These are phyloP conservation scores for Peniophora sp. DNA, from an alignment of 1,284 basidiomycete species.

Conservation along the genomic window DNA sequence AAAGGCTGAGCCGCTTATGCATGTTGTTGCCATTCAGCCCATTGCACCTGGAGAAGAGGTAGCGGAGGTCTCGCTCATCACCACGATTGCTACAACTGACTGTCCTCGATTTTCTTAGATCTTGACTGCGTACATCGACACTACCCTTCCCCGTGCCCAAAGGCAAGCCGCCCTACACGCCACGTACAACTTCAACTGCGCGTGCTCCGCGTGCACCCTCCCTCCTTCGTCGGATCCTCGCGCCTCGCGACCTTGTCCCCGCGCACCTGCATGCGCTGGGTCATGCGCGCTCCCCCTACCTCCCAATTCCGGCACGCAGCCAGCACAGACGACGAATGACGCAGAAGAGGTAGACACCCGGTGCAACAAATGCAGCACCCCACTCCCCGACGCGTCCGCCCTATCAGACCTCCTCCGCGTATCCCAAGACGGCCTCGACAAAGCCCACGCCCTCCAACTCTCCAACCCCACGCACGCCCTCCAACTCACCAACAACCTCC, in stretches of 20 bases:
- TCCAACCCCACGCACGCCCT: slow-evolving; percentile 50
- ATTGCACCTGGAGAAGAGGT: slow-evolving; percentile 71
- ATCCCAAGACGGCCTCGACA: slow-evolving; percentile 62
- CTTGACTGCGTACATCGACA: slow-evolving; percentile 80
- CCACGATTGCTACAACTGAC: slow-evolving; percentile 3
- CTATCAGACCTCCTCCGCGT: slow-evolving; percentile 54
- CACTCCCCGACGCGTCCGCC: slow-evolving; percentile 39
- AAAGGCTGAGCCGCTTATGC: slow-evolving; percentile 53
- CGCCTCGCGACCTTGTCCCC: too few relatives aligned
- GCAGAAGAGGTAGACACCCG: slow-evolving; percentile 14
- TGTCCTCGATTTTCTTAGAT: slow-evolving; percentile 26
- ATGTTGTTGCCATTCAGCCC: slow-evolving; percentile 61
- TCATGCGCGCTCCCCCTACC: too few relatives aligned
- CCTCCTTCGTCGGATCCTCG: too few relatives aligned
- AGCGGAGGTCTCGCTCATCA: slow-evolving; percentile 6
- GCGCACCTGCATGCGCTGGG: too few relatives aligned
- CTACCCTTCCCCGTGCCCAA: slow-evolving; percentile 52
- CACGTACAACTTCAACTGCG: slow-evolving; percentile 78
- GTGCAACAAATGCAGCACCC: slow-evolving; percentile 54
- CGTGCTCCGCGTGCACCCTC: slow-evolving; percentile 51
- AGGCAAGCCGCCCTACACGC: slow-evolving; percentile 56
- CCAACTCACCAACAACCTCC: slow-evolving; percentile 56
- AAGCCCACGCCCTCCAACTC: slow-evolving; percentile 53
- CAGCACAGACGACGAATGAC: slow-evolving; percentile 1
- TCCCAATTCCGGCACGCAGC: slow-evolving; percentile 8